These are phyloP conservation scores for Ophiobolus disseminans DNA, from an alignment of 2,329 filamentous ascomycete species.

Conservation along the genomic window DNA sequence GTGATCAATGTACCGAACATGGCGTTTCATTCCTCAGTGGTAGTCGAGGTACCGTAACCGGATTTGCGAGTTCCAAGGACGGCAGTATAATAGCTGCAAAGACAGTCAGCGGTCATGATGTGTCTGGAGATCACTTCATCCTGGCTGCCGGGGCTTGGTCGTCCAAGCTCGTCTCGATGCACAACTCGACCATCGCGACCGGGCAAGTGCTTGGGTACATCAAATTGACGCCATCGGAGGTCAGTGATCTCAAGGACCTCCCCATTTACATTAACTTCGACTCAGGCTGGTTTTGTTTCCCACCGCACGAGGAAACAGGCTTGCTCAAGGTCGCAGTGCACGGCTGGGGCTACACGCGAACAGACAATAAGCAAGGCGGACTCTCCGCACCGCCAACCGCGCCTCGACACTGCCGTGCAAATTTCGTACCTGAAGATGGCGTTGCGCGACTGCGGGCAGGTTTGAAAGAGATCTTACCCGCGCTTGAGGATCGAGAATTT, in stretches of 20 bases:
- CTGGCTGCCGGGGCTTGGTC: constrained; percentile 39
- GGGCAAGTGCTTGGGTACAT: constrained; percentile 16
- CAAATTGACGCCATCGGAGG: constrained; percentile 9
- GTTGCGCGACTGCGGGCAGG: constrained; percentile 9
- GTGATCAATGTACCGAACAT: constrained; percentile 8
- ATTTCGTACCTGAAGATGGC: constrained; percentile 22
- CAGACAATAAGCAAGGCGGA: constrained; percentile 1
- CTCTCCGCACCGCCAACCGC: constrained; percentile 34
- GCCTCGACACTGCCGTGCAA: constrained; percentile 48
- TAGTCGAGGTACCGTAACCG: constrained; percentile 7
- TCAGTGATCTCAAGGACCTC: constrained; percentile 1
- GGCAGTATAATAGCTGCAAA: constrained; percentile 8
- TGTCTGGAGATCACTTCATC: constrained; percentile 29
- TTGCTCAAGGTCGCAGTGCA: constrained; percentile 75
- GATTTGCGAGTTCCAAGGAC: constrained; percentile 2
- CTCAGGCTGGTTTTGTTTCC: constrained; percentile 62
- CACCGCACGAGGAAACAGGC: constrained; percentile 56
- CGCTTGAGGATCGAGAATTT: constrained; percentile 66
- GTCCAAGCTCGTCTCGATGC: constrained; percentile 15
- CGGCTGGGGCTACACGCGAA: constrained; percentile 66
- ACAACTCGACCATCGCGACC: constrained; percentile 14
- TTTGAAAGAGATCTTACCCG: constrained; percentile 10
- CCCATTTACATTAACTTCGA: constrained; percentile 33
- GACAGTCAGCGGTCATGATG: constrained; percentile 4
- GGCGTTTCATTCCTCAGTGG: constrained; percentile 16